Conservation (phyloP, 2,329 filamentous ascomycete genomes). For the Diaporthe sp. region DNA sequence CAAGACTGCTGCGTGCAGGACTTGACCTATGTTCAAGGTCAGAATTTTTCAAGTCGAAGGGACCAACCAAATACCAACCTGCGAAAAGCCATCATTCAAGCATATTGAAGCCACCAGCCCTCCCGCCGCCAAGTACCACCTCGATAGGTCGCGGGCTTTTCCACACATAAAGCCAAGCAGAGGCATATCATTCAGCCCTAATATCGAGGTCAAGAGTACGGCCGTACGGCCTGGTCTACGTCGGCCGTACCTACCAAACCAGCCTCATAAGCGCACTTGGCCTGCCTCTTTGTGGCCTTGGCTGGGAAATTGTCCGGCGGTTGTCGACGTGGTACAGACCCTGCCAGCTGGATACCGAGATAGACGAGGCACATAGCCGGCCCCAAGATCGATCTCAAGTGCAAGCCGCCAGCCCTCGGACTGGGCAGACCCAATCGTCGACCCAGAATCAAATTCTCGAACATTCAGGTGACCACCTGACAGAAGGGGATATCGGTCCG, state of each 20-base stretch:
- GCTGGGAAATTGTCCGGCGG: constrained; percentile 19
- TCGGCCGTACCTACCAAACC: constrained; percentile 19
- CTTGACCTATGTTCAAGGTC: not conserved
- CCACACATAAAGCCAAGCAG: not conserved
- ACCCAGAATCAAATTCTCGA: not conserved
- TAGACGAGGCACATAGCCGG: constrained; percentile 27
- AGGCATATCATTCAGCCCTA: not conserved
- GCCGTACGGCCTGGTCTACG: constrained; percentile 15
- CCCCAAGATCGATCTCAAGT: constrained; percentile 28
- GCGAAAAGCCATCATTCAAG: not conserved
- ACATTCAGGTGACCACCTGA: not conserved
- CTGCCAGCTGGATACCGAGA: constrained; percentile 37
- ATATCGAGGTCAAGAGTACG: constrained; percentile 6
- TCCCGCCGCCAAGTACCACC: not conserved
- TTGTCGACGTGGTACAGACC: constrained; percentile 33
- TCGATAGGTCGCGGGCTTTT: not conserved
- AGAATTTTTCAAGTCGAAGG: not conserved
- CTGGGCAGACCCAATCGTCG: constrained; percentile 1
- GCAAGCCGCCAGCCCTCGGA: not conserved
- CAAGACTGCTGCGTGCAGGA: not conserved
- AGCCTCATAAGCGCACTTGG: constrained; percentile 16
- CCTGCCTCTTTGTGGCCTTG: constrained; percentile 13
- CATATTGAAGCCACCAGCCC: not conserved
- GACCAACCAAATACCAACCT: not conserved
- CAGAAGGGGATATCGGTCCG: not conserved